phyloP scores from a whole-genome alignment of 2,329 filamentous ascomycete species.

The Thelonectria discophora region DNA sequence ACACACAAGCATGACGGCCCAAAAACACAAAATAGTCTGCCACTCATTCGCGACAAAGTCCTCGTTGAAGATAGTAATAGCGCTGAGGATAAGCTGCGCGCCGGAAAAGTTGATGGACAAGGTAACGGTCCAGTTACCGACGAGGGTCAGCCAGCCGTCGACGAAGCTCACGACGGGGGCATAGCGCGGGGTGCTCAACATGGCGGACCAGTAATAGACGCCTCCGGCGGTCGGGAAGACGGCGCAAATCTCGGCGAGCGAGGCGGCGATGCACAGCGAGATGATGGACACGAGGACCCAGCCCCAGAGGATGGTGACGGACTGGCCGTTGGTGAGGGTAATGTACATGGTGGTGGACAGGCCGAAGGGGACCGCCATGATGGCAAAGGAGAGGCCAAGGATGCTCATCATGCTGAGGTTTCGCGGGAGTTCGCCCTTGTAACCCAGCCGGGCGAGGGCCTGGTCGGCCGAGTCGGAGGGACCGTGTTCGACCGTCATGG shows the following conservation, averaged over 20 bases:
- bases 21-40: constrained; percentile 81
- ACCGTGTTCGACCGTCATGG: constrained; percentile 30
- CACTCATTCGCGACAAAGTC: constrained; percentile 68
- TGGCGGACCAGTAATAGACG: constrained; percentile 79
- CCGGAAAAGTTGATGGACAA: constrained; percentile 77
- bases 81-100: constrained; percentile 72
- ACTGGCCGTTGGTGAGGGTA: constrained; percentile 74
- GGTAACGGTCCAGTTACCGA: constrained; percentile 75
- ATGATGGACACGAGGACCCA: constrained; percentile 70
- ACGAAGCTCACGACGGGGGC: constrained; percentile 73
- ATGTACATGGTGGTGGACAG: constrained; percentile 59
- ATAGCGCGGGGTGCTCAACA: constrained; percentile 68
- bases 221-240: constrained; percentile 70
- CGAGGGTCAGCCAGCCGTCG: constrained; percentile 78
- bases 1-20: constrained; percentile 70
- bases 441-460: constrained; percentile 58
- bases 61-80: constrained; percentile 72
- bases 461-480: constrained; percentile 48
- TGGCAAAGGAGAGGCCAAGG: constrained; percentile 60
- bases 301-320: constrained; percentile 79
- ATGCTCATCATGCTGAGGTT: constrained; percentile 61
- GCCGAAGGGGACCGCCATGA: constrained; percentile 61
- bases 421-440: constrained; percentile 59
- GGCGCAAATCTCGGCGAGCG: constrained; percentile 76
- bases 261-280: constrained; percentile 76